phyloP scores from a whole-genome alignment of 2,329 filamentous ascomycete species.

The Sclerotinia trifoliorum region DNA sequence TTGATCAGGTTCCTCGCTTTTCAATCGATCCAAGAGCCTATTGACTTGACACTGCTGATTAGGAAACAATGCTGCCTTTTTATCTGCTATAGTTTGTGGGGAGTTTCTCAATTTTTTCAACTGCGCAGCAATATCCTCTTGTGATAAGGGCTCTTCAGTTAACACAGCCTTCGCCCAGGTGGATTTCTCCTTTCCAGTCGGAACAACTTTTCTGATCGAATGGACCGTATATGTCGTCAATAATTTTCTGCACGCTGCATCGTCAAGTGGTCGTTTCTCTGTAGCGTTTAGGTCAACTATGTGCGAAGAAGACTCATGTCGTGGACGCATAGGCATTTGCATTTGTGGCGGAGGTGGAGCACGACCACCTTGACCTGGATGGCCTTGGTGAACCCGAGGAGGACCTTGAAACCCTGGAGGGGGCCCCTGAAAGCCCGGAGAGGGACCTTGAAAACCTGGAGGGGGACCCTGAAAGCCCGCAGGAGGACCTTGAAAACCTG shows the following conservation, averaged over 20 bases:
- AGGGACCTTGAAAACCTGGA: neutral
- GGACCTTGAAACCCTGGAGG: neutral
- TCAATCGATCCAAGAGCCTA: conserved; percentile 35
- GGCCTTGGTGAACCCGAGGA: neutral
- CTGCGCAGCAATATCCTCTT: conserved; percentile 35
- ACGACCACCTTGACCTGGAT: neutral
- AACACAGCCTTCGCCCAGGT: conserved; percentile 37
- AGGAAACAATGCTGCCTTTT: conserved; percentile 33
- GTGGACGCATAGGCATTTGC: conserved; percentile 18
- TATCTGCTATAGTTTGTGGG: conserved; percentile 33
- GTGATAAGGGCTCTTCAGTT: conserved; percentile 32
- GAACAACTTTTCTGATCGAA: conserved; percentile 33
- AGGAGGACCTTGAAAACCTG: neutral
- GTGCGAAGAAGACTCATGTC: conserved; percentile 18
- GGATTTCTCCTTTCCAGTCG: conserved; percentile 29
- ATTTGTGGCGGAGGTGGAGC: conserved; percentile 12
- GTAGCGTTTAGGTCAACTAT: conserved; percentile 6
- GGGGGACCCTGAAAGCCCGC: neutral
- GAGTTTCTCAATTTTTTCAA: conserved; percentile 35
- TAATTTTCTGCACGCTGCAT: conserved; percentile 12
- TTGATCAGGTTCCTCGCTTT: conserved; percentile 29
- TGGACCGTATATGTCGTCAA: conserved; percentile 29
- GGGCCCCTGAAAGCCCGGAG: neutral
- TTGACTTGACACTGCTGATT: conserved; percentile 37
- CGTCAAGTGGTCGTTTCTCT: conserved; percentile 6